These are phyloP conservation scores for Lentinula novae-zelandiae DNA, from an alignment of 1,284 basidiomycete species.

Conservation along the genomic window DNA sequence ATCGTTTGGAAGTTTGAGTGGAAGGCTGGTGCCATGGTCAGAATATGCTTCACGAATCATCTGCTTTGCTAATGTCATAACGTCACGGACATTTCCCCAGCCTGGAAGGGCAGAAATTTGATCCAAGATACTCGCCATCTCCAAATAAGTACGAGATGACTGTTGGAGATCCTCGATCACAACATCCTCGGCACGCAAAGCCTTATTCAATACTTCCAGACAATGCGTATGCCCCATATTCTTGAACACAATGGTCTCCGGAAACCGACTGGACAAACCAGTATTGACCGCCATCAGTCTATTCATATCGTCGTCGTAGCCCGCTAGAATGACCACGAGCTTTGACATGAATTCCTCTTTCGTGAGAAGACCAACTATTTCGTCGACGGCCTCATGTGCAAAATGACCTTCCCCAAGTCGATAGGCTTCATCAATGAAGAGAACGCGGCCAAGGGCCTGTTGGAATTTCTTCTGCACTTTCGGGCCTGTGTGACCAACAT, in stretches of 20 bases:
- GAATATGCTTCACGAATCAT: slow-evolving; percentile 29
- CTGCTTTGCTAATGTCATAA: slow-evolving; percentile 47
- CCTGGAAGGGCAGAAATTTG: slow-evolving; percentile 41
- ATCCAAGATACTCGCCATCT: slow-evolving; percentile 34
- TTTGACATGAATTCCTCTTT: slow-evolving; percentile 51
- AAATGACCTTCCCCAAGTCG: slow-evolving; percentile 54
- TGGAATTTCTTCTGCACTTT: slow-evolving; percentile 56
- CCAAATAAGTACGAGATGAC: slow-evolving; percentile 25
- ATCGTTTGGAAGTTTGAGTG: not conserved
- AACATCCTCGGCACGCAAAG: slow-evolving; percentile 41
- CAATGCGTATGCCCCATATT: slow-evolving; percentile 50
- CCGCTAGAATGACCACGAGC: slow-evolving; percentile 62
- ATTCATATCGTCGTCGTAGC: slow-evolving; percentile 67
- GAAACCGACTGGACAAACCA: slow-evolving; percentile 65
- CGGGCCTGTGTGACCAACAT: slow-evolving; percentile 65
- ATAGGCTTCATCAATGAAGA: slow-evolving; percentile 69
- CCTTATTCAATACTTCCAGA: slow-evolving; percentile 43
- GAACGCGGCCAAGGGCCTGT: slow-evolving; percentile 57
- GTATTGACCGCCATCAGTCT: slow-evolving; percentile 50
- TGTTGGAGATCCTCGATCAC: slow-evolving; percentile 31
- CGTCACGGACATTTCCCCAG: slow-evolving; percentile 65
- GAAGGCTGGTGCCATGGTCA: slow-evolving; percentile 15
- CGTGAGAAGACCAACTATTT: slow-evolving; percentile 59
- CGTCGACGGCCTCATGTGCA: slow-evolving; percentile 65
- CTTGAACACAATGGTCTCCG: slow-evolving; percentile 51